These are phyloP conservation scores for Hypomontagnella monticulosa DNA, from an alignment of 495 filamentous ascomycete species.

Conservation along the genomic window DNA sequence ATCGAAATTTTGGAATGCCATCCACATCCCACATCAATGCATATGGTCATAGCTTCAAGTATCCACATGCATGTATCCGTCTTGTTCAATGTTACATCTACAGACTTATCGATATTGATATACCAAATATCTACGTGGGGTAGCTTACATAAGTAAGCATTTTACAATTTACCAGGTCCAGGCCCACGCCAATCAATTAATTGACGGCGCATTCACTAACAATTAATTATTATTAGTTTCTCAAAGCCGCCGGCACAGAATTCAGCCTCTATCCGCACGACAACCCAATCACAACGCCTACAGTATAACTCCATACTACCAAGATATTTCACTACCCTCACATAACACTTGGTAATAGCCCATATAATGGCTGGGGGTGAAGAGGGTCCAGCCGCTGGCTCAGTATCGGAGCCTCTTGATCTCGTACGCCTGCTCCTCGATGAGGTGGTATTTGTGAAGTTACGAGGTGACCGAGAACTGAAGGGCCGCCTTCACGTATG, in stretches of 20 bases:
- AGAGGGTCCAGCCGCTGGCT: slow-evolving; percentile 61
- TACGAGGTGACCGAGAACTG: slow-evolving; percentile 93
- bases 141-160: background rate
- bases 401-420: slow-evolving; percentile 90
- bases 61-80: background rate
- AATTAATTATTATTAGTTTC: slow-evolving; percentile 12
- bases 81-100: too few relatives aligned
- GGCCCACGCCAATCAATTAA: too few relatives aligned
- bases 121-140: background rate
- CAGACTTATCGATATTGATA: too few relatives aligned
- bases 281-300: background rate
- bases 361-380: slow-evolving; percentile 74
- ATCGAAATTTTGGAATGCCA: too few relatives aligned
- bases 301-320: background rate
- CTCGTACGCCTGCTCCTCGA: slow-evolving; percentile 93
- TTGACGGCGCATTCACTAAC: slow-evolving; percentile 12
- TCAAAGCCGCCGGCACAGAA: background rate
- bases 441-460: slow-evolving; percentile 96
- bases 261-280: slow-evolving; percentile 5
- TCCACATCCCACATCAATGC: too few relatives aligned
- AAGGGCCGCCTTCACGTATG: slow-evolving; percentile 93
- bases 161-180: background rate
- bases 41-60: slow-evolving; percentile 5
- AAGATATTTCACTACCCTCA: background rate
- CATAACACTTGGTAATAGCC: background rate